phyloP scores from a whole-genome alignment of 371 early-diverging fungal species.

The Mucor indicus region DNA sequence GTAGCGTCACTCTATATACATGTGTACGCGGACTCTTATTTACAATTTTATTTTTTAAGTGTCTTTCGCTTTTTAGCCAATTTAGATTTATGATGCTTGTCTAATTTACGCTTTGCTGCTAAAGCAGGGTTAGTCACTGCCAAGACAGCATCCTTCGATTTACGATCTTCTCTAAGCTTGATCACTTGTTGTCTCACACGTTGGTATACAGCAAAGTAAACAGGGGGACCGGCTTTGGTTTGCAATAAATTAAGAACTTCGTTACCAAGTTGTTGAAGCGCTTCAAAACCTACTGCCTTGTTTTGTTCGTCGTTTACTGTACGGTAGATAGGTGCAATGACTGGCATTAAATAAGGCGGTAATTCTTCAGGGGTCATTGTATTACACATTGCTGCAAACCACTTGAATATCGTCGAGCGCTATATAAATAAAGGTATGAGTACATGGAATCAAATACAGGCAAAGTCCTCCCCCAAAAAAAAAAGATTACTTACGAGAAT shows the following conservation, averaged over 20 bases:
- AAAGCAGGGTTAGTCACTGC: constrained; percentile 30
- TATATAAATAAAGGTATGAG: no score
- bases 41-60: neutral
- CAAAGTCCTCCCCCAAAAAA: no score
- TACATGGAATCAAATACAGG: no score
- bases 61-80: constrained; percentile 11
- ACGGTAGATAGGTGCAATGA: constrained; percentile 80
- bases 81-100: constrained; percentile 28
- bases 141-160: constrained; percentile 56
- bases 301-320: constrained; percentile 72
- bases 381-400: constrained; percentile 86
- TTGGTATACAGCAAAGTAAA: constrained; percentile 71
- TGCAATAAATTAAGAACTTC: constrained; percentile 82
- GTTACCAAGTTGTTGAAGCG: constrained; percentile 70
- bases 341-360: constrained; percentile 63
- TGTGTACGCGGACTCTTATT: no score
- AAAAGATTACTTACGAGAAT: constrained; percentile 48
- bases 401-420: constrained; percentile 80
- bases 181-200: constrained; percentile 65
- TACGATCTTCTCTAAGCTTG: constrained; percentile 28
- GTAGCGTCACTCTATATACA: no score
- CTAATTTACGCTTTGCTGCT: constrained; percentile 32
- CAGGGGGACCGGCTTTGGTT: constrained; percentile 73
- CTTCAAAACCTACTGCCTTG: constrained; percentile 61
- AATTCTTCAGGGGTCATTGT: constrained; percentile 58